These are phyloP conservation scores for Pichia manshurica DNA, from an alignment of 805 yeast genomes.

Conservation along the genomic window DNA sequence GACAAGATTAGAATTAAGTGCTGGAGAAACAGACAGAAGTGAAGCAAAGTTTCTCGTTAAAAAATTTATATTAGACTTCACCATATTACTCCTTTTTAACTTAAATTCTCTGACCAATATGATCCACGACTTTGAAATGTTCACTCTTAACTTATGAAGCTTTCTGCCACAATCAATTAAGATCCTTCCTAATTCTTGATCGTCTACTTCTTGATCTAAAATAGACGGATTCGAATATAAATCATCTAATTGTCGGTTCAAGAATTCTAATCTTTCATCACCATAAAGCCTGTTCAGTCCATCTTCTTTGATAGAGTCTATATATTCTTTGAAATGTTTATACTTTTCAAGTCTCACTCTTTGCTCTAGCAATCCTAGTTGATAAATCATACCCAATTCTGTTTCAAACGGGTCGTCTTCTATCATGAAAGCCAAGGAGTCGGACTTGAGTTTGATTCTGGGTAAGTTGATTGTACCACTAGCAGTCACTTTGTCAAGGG, in stretches of 20 bases:
- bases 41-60: constrained; percentile 37
- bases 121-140: constrained; percentile 59
- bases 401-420: constrained; percentile 65
- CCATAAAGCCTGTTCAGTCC: not conserved
- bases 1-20: constrained; percentile 41
- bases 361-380: constrained; percentile 56
- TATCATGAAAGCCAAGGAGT: constrained; percentile 40
- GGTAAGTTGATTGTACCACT: constrained; percentile 32
- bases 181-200: not conserved
- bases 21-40: constrained; percentile 31
- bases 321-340: constrained; percentile 16
- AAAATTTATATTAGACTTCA: constrained; percentile 34
- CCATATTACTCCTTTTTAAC: constrained; percentile 34
- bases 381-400: constrained; percentile 51
- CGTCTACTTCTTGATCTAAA: not conserved
- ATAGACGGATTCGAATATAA: not conserved
- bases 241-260: not conserved
- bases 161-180: constrained; percentile 15
- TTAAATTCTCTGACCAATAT: constrained; percentile 48
- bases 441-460: constrained; percentile 36
- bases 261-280: not conserved
- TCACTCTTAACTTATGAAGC: constrained; percentile 20
- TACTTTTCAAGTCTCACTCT: constrained; percentile 40
- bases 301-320: not conserved
- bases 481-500: constrained; percentile 4